These are phyloP conservation scores for Pseudogymnoascus sp. DNA, from an alignment of 2,329 filamentous ascomycete species.

Conservation along the genomic window DNA sequence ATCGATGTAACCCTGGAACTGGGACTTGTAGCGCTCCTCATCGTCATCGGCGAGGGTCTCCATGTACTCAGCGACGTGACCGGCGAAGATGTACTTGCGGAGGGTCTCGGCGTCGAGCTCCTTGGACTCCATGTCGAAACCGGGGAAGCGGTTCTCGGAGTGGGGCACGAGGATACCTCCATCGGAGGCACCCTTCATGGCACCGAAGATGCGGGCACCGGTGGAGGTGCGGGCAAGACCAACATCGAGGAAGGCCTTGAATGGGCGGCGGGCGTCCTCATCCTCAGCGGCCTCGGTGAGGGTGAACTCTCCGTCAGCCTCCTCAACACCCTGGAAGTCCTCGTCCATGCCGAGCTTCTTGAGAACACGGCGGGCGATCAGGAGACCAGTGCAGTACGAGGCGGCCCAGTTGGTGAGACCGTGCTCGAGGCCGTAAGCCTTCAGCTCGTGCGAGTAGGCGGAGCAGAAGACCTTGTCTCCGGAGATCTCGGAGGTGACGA, in stretches of 20 bases:
- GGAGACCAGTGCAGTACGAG: constrained; percentile 91
- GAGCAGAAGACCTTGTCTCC: constrained; percentile 94
- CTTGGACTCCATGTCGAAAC: constrained; percentile 94
- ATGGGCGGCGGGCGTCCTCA: constrained; percentile 85
- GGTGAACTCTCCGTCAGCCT: constrained; percentile 90
- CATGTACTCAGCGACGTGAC: constrained; percentile 99
- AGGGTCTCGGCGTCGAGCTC: constrained; percentile 95
- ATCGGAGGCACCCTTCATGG: constrained; percentile 99
- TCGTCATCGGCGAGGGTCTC: constrained; percentile 98
- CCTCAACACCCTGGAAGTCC: constrained; percentile 90
- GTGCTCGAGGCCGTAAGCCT: constrained; percentile 94
- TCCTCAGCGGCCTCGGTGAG: constrained; percentile 87
- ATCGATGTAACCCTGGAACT: constrained; percentile 97
- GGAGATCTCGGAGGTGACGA: constrained; percentile 89
- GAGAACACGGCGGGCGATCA: constrained; percentile 92
- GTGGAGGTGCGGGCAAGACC: constrained; percentile 96
- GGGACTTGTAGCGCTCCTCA: constrained; percentile 98
- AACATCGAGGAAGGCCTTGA: constrained; percentile 98
- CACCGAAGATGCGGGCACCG: constrained; percentile 96
- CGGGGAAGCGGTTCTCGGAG: constrained; percentile 99
- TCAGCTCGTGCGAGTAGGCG: constrained; percentile 96
- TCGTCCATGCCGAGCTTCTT: constrained; percentile 95
- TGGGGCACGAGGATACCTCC: constrained; percentile 95
- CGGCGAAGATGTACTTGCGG: constrained; percentile 98
- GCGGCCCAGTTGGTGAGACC: constrained; percentile 99